phyloP scores from a whole-genome alignment of 108 stramenopile genomes.

The Schizochytrium sp. region DNA sequence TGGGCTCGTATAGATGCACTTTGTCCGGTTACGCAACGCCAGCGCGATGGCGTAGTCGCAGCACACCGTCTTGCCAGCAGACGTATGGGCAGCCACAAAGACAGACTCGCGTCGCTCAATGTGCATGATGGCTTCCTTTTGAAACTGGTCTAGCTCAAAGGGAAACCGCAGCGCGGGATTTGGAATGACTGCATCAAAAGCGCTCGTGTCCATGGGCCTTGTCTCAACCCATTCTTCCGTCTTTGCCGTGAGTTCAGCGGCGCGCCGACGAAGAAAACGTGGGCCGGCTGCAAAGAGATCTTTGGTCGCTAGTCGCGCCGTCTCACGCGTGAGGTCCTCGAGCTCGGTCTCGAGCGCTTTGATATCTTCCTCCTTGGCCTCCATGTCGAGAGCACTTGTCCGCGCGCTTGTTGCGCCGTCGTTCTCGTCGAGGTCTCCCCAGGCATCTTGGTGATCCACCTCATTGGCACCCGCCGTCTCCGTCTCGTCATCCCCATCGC shows the following conservation, averaged over 20 bases:
- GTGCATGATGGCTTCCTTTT: conserved; percentile 76
- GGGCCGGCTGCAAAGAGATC: neutral
- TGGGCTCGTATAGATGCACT: conserved; percentile 78
- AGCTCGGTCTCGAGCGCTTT: neutral
- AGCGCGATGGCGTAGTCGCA: conserved; percentile 83
- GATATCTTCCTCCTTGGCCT: neutral
- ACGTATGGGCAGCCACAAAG: conserved; percentile 86
- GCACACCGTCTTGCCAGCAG: conserved; percentile 83
- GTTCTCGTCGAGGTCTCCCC: neutral
- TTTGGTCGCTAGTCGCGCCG: neutral
- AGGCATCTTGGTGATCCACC: neutral
- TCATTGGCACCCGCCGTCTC: neutral
- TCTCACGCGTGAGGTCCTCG: neutral
- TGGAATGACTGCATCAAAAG: neutral
- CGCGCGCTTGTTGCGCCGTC: neutral
- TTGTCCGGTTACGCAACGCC: conserved; percentile 59
- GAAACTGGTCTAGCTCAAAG: conserved; percentile 67
- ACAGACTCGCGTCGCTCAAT: conserved; percentile 70
- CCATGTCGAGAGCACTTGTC: neutral
- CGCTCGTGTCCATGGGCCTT: neutral
- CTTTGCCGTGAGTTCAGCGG: neutral
- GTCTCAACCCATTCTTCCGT: neutral
- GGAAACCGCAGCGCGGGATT: neutral
- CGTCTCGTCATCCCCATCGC: neutral
- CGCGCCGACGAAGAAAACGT: neutral